These are phyloP conservation scores for Fusarium sp. DNA, from an alignment of 2,329 filamentous ascomycete species.

Conservation along the genomic window DNA sequence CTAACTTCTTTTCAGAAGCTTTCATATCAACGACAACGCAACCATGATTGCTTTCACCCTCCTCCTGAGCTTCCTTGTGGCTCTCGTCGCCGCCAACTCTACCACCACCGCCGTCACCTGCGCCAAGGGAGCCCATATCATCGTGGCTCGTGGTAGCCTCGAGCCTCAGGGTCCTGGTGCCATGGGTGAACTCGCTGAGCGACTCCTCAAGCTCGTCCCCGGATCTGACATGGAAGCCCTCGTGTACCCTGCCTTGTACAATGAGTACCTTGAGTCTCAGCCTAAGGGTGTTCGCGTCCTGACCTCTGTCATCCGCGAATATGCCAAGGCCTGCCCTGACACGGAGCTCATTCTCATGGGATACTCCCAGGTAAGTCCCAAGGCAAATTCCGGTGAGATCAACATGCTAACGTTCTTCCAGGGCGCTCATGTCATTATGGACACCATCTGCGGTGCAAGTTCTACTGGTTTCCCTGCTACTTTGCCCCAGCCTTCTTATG, in stretches of 20 bases:
- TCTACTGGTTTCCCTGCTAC: constrained; percentile 15
- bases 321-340: constrained; percentile 25
- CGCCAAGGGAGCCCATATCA: constrained; percentile 34
- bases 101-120: constrained; percentile 3
- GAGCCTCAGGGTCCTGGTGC: constrained; percentile 39
- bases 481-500: background rate
- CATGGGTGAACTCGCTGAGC: constrained; percentile 27
- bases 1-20: background rate
- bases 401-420: background rate
- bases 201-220: constrained; percentile 10
- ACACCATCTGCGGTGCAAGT: constrained; percentile 32
- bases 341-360: constrained; percentile 42
- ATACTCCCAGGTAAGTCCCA: constrained; percentile 23
- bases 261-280: constrained; percentile 39
- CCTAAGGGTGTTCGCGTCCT: constrained; percentile 28
- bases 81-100: background rate
- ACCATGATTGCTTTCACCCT: constrained; percentile 26
- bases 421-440: constrained; percentile 31
- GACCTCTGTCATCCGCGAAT: constrained; percentile 19
- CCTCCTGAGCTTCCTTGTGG: constrained; percentile 5
- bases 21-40: background rate
- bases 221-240: constrained; percentile 40
- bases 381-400: rapidly evolving
- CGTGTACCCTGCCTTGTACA: constrained; percentile 37
- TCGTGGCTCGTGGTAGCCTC: constrained; percentile 38